phyloP scores from a whole-genome alignment of 2,329 filamentous ascomycete species.

The Volutella citrinella region DNA sequence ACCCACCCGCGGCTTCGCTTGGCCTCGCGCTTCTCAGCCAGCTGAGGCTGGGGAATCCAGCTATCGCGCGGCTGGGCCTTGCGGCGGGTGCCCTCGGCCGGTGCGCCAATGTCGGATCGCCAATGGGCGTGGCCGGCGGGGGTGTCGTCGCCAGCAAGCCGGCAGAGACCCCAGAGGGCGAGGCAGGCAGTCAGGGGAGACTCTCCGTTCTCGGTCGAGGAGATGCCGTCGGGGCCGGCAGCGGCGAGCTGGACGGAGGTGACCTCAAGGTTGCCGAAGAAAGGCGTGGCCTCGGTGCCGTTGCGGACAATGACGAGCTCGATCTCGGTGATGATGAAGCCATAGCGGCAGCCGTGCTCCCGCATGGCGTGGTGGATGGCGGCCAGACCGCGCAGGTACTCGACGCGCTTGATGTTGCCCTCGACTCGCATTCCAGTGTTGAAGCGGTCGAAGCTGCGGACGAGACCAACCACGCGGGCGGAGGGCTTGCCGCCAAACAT shows the following conservation, averaged over 20 bases:
- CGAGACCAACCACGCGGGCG: constrained; percentile 72
- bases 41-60: constrained; percentile 74
- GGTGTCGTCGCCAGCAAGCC: constrained; percentile 60
- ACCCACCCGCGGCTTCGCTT: constrained; percentile 74
- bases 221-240: constrained; percentile 26
- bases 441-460: constrained; percentile 90
- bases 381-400: constrained; percentile 83
- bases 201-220: constrained; percentile 31
- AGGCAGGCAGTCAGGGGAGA: constrained; percentile 65
- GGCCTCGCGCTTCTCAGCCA: constrained; percentile 72
- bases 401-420: constrained; percentile 77
- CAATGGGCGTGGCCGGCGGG: constrained; percentile 57
- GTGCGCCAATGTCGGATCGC: constrained; percentile 71
- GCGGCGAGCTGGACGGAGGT: constrained; percentile 56
- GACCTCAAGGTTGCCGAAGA: constrained; percentile 88
- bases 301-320: constrained; percentile 88
- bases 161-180: constrained; percentile 75
- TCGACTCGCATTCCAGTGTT: constrained; percentile 92
- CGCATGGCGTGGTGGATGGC: constrained; percentile 91
- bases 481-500: constrained; percentile 47
- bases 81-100: constrained; percentile 67
- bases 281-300: constrained; percentile 67
- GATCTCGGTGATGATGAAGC: constrained; percentile 95
- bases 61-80: constrained; percentile 67
- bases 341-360: constrained; percentile 88